Percentiles rank a stretch among this genome's conserved stretches.
Evolutionary conservation across 1,284 basidiomycete species (phyloP).

Genomic region (Gomphus sp.): DNA sequence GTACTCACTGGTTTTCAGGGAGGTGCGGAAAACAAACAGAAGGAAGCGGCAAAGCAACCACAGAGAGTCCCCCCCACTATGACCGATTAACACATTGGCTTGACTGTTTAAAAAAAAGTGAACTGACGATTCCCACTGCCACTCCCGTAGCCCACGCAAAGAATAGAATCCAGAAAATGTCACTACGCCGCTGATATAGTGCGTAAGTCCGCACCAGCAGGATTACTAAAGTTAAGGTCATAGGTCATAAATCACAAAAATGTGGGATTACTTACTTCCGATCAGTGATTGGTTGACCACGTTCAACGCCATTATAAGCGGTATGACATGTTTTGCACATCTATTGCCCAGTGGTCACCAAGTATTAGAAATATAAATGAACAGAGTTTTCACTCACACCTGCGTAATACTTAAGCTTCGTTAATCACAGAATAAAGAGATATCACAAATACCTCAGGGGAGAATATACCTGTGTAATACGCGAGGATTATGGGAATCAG

Average conservation of each 20-base stretch:
- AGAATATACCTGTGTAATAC: not conserved
- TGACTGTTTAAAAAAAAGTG: not conserved
- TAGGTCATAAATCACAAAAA: no score
- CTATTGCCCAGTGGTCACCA: not conserved
- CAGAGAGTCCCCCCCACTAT: not conserved
- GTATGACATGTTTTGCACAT: not conserved
- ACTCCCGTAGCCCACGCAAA: not conserved
- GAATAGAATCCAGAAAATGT: not conserved
- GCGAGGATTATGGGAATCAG: conserved; percentile 23
- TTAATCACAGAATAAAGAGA: not conserved
- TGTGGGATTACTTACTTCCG: not conserved
- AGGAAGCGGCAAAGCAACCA: not conserved
- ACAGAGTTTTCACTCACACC: not conserved
- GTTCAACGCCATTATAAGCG: not conserved
- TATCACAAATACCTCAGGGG: not conserved
- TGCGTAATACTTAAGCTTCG: not conserved
- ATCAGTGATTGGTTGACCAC: not conserved
- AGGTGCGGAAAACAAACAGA: not conserved
- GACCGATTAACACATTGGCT: not conserved
- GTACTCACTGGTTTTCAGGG: not conserved
- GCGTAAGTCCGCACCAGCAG: conserved; percentile 3
- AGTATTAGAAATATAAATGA: not conserved
- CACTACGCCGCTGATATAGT: not conserved
- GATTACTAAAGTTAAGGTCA: not conserved
- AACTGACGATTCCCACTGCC: not conserved